These are phyloP conservation scores for Cercospora beticola DNA, from an alignment of 2,329 filamentous ascomycete genomes.

Conservation along the genomic window DNA sequence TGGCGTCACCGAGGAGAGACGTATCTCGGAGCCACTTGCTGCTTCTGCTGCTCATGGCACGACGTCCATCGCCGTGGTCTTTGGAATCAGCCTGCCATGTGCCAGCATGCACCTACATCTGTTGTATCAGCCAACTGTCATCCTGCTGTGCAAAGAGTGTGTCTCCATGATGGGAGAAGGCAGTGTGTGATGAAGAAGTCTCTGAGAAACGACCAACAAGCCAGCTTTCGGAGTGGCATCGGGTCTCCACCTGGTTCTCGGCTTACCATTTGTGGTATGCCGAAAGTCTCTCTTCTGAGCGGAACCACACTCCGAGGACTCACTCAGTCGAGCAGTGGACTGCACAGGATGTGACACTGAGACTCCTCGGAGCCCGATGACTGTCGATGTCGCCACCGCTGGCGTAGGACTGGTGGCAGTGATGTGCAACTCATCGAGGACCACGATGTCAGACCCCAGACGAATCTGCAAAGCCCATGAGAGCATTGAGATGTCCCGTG, in stretches of 20 bases:
- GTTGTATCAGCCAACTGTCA: not conserved
- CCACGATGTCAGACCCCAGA: not conserved
- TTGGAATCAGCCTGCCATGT: not conserved
- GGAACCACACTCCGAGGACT: not conserved
- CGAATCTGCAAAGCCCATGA: not conserved
- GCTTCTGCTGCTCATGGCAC: not conserved
- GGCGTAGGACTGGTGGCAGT: not conserved
- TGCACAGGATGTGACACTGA: not conserved
- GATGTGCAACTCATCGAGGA: not conserved
- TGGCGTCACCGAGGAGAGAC: not conserved
- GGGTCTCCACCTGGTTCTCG: not conserved
- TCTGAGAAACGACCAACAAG: not conserved
- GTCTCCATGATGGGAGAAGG: not conserved
- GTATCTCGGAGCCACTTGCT: not conserved
- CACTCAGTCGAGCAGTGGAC: not conserved
- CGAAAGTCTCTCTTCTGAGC: not conserved
- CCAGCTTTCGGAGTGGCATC: not conserved
- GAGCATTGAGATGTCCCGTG: not conserved
- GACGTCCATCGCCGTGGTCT: not conserved
- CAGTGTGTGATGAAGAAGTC: not conserved
- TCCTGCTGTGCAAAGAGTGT: not conserved
- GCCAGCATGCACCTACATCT: not conserved
- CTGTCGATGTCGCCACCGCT: not conserved
- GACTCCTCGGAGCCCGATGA: not conserved
- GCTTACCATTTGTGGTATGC: conserved; percentile 1